These are phyloP conservation scores for Wickerhamomyces bisporus DNA, from an alignment of 805 yeast genomes.

Conservation along the genomic window DNA sequence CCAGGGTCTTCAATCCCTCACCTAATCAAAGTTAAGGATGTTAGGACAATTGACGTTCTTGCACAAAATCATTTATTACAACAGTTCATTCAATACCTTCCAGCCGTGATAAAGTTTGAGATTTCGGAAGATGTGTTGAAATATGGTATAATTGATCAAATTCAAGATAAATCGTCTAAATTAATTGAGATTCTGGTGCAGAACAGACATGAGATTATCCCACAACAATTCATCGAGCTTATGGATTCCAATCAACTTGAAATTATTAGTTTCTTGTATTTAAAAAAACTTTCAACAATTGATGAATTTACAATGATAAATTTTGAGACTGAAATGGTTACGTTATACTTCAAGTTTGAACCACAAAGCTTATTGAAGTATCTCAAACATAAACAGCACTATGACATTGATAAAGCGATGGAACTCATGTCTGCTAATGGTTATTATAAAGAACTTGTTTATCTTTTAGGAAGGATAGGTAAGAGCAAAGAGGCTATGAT, in stretches of 20 bases:
- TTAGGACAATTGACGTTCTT: constrained; percentile 50
- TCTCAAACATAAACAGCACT: constrained; percentile 53
- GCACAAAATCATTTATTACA: constrained; percentile 58
- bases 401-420: constrained; percentile 69
- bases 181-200: constrained; percentile 53
- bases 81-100: constrained; percentile 42
- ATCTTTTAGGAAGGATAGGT: constrained; percentile 76
- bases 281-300: constrained; percentile 49
- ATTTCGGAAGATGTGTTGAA: constrained; percentile 34
- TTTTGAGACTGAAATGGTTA: constrained; percentile 64
- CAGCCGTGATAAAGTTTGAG: constrained; percentile 43
- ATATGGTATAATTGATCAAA: constrained; percentile 28
- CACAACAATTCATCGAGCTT: constrained; percentile 43
- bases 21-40: constrained; percentile 51
- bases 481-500: constrained; percentile 69
- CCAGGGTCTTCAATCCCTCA: constrained; percentile 62
- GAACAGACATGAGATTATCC: constrained; percentile 59
- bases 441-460: constrained; percentile 69
- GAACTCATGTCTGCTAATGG: constrained; percentile 49
- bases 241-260: constrained; percentile 38
- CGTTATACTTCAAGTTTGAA: constrained; percentile 60
- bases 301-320: constrained; percentile 53
- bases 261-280: constrained; percentile 55
- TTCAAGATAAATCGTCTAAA: constrained; percentile 30
- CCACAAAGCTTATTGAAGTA: constrained; percentile 51